A percentile compares a stretch with the other conserved stretches of the same genome.
These are phyloP conservation scores for Populus deltoides DNA, from an alignment of 345 rosid species.

Conservation along the genomic window DNA sequence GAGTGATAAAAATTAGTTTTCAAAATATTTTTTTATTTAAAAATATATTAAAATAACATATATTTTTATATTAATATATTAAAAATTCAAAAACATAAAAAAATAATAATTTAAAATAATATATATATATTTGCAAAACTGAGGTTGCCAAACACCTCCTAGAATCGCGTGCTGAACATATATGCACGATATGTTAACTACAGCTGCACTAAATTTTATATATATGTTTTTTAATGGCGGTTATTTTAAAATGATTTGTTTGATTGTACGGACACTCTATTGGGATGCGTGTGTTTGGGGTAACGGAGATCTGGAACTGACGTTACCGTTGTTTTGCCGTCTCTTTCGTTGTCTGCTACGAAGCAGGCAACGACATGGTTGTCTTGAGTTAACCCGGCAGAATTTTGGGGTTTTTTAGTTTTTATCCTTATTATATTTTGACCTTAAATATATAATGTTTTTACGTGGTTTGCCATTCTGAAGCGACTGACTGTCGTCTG, in stretches of 20 bases:
- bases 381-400: conserved; percentile 52
- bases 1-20: too few species aligned
- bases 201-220: neutral
- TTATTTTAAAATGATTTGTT: neutral
- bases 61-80: too few species aligned
- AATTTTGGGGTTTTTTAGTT: conserved; percentile 32
- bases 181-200: too few species aligned
- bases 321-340: conserved; percentile 46
- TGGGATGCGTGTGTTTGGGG: conserved; percentile 32
- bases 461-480: conserved; percentile 25
- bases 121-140: too few species aligned
- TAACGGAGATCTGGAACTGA: conserved; percentile 17
- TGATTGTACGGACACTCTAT: conserved; percentile 8
- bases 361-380: conserved; percentile 63
- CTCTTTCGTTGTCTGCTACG: conserved; percentile 58
- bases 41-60: too few species aligned
- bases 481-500: conserved; percentile 15
- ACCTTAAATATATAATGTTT: neutral
- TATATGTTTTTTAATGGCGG: neutral
- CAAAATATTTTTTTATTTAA: too few species aligned
- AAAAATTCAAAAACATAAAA: too few species aligned
- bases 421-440: conserved; percentile 1
- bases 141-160: too few species aligned
- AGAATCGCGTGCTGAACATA: too few species aligned
- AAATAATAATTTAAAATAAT: too few species aligned